These are phyloP conservation scores for Phalaenopsis equestris DNA, from an alignment of 106 monocot species.

Conservation along the genomic window DNA sequence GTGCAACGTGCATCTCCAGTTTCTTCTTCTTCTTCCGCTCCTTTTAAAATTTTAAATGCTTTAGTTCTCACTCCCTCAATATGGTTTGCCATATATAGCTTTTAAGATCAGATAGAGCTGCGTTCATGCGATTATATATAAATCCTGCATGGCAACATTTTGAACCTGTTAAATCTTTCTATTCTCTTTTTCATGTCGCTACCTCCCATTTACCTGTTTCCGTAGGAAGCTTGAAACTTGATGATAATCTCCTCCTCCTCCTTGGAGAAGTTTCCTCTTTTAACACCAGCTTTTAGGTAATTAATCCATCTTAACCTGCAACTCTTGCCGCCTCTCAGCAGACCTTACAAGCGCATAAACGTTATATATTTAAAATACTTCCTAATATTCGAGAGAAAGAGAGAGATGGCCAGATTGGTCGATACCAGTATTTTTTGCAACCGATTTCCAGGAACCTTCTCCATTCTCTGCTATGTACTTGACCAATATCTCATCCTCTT, in stretches of 20 bases:
- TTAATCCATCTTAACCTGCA: conserved; percentile 41
- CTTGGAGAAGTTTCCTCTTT: conserved; percentile 29
- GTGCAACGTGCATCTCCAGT: no score
- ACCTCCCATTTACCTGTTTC: conserved; percentile 22
- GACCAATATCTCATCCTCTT: conserved; percentile 39
- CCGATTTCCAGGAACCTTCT: conserved; percentile 50
- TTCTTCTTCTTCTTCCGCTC: no score
- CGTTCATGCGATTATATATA: no score
- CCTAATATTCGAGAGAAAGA: neutral
- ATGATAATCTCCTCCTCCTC: conserved; percentile 32
- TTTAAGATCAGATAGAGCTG: no score
- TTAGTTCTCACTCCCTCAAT: no score
- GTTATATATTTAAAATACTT: no score
- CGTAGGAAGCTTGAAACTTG: conserved; percentile 27
- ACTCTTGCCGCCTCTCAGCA: conserved; percentile 36
- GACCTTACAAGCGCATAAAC: no score
- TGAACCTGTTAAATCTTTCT: no score
- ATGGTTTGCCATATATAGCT: no score
- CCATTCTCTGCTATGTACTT: conserved; percentile 33
- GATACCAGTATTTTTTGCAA: conserved; percentile 53
- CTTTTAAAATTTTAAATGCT: no score
- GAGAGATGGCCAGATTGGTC: neutral
- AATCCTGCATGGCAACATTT: no score
- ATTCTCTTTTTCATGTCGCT: no score
- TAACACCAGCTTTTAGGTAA: conserved; percentile 26